Conservation (phyloP, 1,284 basidiomycete genomes). For the Ustilago trichophora region DNA sequence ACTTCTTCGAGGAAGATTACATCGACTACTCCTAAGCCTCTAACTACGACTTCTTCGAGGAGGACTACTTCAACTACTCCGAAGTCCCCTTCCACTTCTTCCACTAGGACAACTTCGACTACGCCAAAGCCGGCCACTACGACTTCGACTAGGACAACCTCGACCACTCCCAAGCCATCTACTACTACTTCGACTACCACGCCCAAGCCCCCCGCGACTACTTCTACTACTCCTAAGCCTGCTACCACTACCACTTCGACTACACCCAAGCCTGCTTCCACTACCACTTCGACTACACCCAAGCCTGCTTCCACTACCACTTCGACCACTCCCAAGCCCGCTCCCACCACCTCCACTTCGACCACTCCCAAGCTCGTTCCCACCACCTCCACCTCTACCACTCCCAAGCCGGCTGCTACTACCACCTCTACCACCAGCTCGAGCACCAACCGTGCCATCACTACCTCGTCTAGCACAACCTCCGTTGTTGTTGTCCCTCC, state of each 20-base stretch:
- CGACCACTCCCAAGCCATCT: not conserved
- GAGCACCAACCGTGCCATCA: slow-evolving; percentile 12
- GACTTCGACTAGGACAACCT: not conserved
- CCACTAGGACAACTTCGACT: not conserved
- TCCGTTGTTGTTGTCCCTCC: not conserved
- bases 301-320: slow-evolving; percentile 1
- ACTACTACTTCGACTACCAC: not conserved
- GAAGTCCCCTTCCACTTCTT: not conserved
- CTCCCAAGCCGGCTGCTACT: not conserved
- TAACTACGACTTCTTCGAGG: not conserved
- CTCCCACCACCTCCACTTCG: not conserved
- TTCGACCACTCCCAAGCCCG: slow-evolving; percentile 5
- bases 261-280: not conserved
- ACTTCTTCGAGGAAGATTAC: slow-evolving; percentile 1
- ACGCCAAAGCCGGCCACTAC: not conserved
- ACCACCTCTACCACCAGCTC: slow-evolving; percentile 6
- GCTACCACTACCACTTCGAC: not conserved
- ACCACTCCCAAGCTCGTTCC: not conserved
- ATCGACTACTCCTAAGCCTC: slow-evolving; percentile 3
- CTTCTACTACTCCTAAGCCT: slow-evolving; percentile 3
- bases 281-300: not conserved
- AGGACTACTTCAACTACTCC: slow-evolving; percentile 2
- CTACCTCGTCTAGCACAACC: slow-evolving; percentile 1
- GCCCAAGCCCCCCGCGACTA: not conserved
- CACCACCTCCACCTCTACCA: not conserved